Conservation (phyloP, 2,329 filamentous ascomycete genomes). For the Chaetomium globosum region DNA sequence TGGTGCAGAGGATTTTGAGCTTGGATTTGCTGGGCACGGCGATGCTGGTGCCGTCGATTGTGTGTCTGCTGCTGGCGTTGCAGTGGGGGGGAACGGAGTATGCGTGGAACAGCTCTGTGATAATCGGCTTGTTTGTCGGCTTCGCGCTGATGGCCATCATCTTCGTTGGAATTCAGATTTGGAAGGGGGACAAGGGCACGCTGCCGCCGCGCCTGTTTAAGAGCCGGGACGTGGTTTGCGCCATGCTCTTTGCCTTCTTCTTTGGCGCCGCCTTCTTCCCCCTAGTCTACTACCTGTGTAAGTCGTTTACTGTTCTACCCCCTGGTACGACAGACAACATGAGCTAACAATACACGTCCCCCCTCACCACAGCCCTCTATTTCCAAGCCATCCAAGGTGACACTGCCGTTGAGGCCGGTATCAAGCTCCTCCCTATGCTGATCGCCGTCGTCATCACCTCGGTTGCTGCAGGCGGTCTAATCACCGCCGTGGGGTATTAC, state of each 20-base stretch:
- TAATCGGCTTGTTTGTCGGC: slow-evolving; percentile 57
- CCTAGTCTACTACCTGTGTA: slow-evolving; percentile 57
- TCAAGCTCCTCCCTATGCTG: slow-evolving; percentile 58
- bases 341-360: background rate
- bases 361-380: slow-evolving; percentile 47
- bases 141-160: slow-evolving; percentile 49
- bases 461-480: slow-evolving; percentile 33
- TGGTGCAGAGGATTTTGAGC: slow-evolving; percentile 46
- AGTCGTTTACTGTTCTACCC: slow-evolving; percentile 30
- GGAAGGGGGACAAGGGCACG: slow-evolving; percentile 52
- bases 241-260: slow-evolving; percentile 50
- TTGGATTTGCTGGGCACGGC: slow-evolving; percentile 54
- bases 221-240: slow-evolving; percentile 47
- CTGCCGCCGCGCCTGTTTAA: slow-evolving; percentile 54
- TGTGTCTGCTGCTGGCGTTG: slow-evolving; percentile 58
- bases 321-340: background rate
- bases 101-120: slow-evolving; percentile 52
- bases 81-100: slow-evolving; percentile 59
- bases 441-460: slow-evolving; percentile 55
- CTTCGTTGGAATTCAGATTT: slow-evolving; percentile 53
- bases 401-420: slow-evolving; percentile 56
- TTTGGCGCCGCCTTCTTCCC: slow-evolving; percentile 57
- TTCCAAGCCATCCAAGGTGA: slow-evolving; percentile 59
- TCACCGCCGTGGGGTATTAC: slow-evolving; percentile 48
- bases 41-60: slow-evolving; percentile 55